Evolutionary conservation across 345 rosid species (phyloP), one percentile per base, ranked within the genome.

Genomic region (Laguncularia racemosa): DNA sequence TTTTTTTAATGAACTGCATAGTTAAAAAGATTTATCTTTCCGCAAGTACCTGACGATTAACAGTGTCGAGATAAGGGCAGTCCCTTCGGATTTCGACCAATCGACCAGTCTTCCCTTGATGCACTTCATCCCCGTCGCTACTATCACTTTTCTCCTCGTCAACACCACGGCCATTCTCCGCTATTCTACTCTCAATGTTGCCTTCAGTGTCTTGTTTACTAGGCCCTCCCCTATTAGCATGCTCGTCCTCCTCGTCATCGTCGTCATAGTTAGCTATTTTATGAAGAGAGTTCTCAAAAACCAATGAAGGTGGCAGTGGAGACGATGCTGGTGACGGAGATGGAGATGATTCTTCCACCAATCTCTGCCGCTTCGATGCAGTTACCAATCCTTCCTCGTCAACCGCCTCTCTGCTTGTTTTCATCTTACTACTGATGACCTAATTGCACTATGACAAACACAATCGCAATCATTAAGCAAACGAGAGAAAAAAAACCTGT

Each of bases 11-110:
- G 28, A 18, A 15, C 26, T 14, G 21, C 48, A 28, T 16, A 60
- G 16, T 21, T 23, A 46, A 67, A 47, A 46, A 0, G 48, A 19
- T 13, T 1, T 2, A 46, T 23, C 15, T 18, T 52, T n/a, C 52
- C 38, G 40, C 28, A 6, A 33, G n/a, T 60, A 93, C 97, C 95
- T 93, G 97, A 38, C 97, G 99, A 70, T 93, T 93, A n/a, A 93
- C 99, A 6, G 99, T 85, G 65, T 93, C 99, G 12, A 90, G 89
- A 68, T 95, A 95, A 44, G 99, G 99, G 62, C 99, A 95, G 53
- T 95, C 96, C 72, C 88, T 87, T 20, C 96, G 82, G 28, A 89
- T 76, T 76, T 84, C 97, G 63, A 82, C 73, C 57, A 69, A 73
- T 60, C 85, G 85, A 67, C 61, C 68, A 46, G 66, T 76, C 47